Base-by-base conservation (phyloP, 202 grass and related monocot genomes). In the Panicum virgatum region DNA sequence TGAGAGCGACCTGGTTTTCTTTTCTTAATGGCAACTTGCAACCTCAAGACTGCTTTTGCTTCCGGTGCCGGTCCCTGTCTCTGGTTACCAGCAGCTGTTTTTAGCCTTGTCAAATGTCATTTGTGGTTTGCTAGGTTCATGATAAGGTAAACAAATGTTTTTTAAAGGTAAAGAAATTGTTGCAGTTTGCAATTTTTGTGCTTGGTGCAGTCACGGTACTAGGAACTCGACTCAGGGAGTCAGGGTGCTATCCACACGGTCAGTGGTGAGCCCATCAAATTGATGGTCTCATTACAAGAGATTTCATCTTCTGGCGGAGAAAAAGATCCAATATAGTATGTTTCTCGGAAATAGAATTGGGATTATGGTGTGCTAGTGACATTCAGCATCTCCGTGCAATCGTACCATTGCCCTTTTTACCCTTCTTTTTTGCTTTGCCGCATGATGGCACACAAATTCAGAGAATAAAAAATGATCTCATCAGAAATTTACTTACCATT, bases 1-100 rank as follows among this genome's bases (percentile, higher is more conserved):
- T 36, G 86, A 86, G 57, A 80, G 75, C 66, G 86, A 82, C 73
- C 51, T 9, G 6, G 9, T 0, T 75, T 42, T 20, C 6, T 29
- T 82, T 30, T 9, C 39, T 65, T 66, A 29, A 46, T 77, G 14
- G 19, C 9, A 25, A 39, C 25, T 48, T 53, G 34, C 30, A 14
- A 25, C 30, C 13, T 39, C 14, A 7, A 68, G 6, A 68, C n/a
- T 44, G 72, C 47, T 74, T 78, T 80, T 83, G 77, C 39, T 66
- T 44, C 39, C 22, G 39, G 10, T 12, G 4, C 45, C 27, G 34
- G 74, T 80, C 40, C 74, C 14, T 16, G 14, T 34, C 23, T 76
- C 22, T 13, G 75, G 15, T 80, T 42, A 38, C 32, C 45, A 12
- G 60, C 70, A 18, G n/a, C 68, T 22, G 76, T 65, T 78, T 30